phyloP scores from a whole-genome alignment of 352 stramenopile species.

The Globisporangium paroecandrum region DNA sequence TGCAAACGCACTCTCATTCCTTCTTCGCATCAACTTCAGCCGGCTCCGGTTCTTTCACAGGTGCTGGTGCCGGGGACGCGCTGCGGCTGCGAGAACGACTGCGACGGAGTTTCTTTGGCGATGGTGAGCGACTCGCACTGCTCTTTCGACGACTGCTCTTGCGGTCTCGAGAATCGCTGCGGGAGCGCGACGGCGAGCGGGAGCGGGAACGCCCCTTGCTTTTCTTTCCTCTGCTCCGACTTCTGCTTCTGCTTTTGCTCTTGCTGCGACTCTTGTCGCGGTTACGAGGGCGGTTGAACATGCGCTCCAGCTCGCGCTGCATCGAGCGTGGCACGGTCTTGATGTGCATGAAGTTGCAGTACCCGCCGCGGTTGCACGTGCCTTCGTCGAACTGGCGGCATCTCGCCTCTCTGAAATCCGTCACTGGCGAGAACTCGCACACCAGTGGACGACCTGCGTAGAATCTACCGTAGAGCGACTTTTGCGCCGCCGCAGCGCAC shows the following conservation, averaged over 20 bases:
- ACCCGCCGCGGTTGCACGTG: constrained; percentile 95
- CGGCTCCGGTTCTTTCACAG: constrained; percentile 17
- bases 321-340: constrained; percentile 86
- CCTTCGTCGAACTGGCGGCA: constrained; percentile 99
- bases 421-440: constrained; percentile 98
- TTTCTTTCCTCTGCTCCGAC: constrained; percentile 41
- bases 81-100: constrained; percentile 54
- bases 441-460: constrained; percentile 96
- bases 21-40: constrained; percentile 16
- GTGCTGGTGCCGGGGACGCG: constrained; percentile 11
- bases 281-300: constrained; percentile 68
- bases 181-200: constrained; percentile 39
- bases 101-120: constrained; percentile 42
- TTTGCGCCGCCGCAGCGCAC: constrained; percentile 94
- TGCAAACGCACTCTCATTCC: constrained; percentile 8
- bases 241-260: constrained; percentile 48
- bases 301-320: constrained; percentile 79
- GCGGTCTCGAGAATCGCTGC: constrained; percentile 38
- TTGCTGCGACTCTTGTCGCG: constrained; percentile 41
- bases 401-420: constrained; percentile 96
- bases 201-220: constrained; percentile 24
- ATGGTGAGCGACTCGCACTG: constrained; percentile 40
- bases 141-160: constrained; percentile 37
- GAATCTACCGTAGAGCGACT: constrained; percentile 95
- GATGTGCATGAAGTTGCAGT: constrained; percentile 99